These are phyloP conservation scores for Candida maris DNA, from an alignment of 805 yeast species.

Conservation along the genomic window DNA sequence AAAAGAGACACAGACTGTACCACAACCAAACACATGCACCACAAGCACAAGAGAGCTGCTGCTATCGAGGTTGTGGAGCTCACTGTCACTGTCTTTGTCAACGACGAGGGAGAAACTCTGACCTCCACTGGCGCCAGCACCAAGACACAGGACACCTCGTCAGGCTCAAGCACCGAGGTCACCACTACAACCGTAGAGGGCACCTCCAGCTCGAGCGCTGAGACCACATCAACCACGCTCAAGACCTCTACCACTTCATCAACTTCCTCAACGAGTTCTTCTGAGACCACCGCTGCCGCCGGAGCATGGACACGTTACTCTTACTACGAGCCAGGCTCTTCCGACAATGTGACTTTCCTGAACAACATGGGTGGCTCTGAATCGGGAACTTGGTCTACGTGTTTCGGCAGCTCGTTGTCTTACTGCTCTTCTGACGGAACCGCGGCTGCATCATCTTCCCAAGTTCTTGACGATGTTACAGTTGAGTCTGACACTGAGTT, in stretches of 20 bases:
- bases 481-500: slow-evolving; percentile 73
- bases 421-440: slow-evolving; percentile 77
- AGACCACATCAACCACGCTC: slow-evolving; percentile 11
- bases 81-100: slow-evolving; percentile 73
- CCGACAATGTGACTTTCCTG: slow-evolving; percentile 73
- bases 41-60: slow-evolving; percentile 56
- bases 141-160: slow-evolving; percentile 27
- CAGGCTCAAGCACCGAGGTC: slow-evolving; percentile 26
- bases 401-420: slow-evolving; percentile 91
- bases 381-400: slow-evolving; percentile 82
- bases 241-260: slow-evolving; percentile 15
- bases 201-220: slow-evolving; percentile 31
- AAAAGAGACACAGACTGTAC: slow-evolving; percentile 40
- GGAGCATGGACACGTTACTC: slow-evolving; percentile 74
- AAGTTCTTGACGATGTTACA: slow-evolving; percentile 64
- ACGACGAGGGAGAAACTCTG: slow-evolving; percentile 48
- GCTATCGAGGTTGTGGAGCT: slow-evolving; percentile 66
- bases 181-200: slow-evolving; percentile 26
- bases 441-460: slow-evolving; percentile 65
- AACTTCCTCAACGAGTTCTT: slow-evolving; percentile 21
- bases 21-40: slow-evolving; percentile 43
- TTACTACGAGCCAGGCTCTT: slow-evolving; percentile 60
- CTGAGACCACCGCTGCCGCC: slow-evolving; percentile 27
- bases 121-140: slow-evolving; percentile 21
- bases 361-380: slow-evolving; percentile 79